phyloP scores from a whole-genome alignment of 2,329 filamentous ascomycete genomes.

The Pyrenochaeta sp. region DNA sequence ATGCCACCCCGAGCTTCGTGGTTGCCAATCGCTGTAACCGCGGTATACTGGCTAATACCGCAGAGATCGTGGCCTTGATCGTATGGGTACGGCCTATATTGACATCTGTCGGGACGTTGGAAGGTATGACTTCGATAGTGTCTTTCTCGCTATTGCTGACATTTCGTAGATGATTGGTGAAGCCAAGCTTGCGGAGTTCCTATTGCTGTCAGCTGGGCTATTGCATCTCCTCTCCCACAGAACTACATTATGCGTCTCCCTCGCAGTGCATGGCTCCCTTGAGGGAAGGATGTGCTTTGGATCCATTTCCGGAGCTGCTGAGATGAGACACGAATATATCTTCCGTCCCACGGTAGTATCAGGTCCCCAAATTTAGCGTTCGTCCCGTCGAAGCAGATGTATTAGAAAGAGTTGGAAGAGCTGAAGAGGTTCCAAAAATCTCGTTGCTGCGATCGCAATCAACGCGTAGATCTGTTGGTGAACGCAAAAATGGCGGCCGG shows the following conservation, averaged over 20 bases:
- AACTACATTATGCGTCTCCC: neutral
- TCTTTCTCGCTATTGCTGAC: slow-evolving; percentile 2
- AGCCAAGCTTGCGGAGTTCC: neutral
- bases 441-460: neutral
- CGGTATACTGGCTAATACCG: neutral
- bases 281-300: neutral
- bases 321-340: neutral
- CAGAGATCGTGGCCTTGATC: neutral
- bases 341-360: too few species aligned
- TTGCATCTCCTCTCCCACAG: neutral
- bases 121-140: neutral
- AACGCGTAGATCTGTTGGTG: neutral
- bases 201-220: neutral
- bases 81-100: neutral
- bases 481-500: neutral
- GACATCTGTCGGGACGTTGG: neutral
- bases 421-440: neutral
- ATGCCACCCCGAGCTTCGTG: neutral
- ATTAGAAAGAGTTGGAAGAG: neutral
- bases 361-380: neutral
- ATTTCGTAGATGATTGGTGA: neutral
- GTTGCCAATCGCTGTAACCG: neutral
- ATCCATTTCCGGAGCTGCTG: neutral
- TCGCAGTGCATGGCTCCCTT: neutral
- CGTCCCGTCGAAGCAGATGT: neutral